Evolutionary conservation across 1,139 yeast genomes (phyloP).

Genomic region (Suhomyces yuchorum): DNA sequence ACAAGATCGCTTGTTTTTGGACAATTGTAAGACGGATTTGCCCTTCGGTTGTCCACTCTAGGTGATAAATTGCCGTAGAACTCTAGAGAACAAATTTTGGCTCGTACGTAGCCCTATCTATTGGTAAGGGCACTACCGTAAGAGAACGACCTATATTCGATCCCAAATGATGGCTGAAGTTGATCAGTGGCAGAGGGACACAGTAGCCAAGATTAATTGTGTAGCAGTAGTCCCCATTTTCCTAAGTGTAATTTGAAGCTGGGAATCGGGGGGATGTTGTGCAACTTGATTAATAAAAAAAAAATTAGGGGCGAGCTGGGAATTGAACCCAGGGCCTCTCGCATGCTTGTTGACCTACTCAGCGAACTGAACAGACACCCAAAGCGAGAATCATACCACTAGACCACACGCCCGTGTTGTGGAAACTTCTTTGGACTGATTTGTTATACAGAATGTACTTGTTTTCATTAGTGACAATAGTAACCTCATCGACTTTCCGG

Average conservation of each 20-base stretch:
- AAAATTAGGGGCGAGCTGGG: slow-evolving; percentile 23
- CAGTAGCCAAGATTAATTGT: too few species aligned
- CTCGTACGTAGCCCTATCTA: slow-evolving; percentile 6
- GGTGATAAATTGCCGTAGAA: slow-evolving; percentile 2
- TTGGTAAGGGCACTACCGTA: slow-evolving; percentile 2
- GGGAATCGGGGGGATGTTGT: too few species aligned
- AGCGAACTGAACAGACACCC: slow-evolving; percentile 14
- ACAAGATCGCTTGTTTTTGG: background rate
- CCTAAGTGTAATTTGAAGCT: too few species aligned
- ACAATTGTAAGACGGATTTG: background rate
- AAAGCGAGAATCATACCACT: slow-evolving; percentile 27
- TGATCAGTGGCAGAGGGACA: too few species aligned
- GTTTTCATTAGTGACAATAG: too few species aligned
- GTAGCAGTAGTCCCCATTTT: too few species aligned
- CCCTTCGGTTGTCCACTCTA: background rate
- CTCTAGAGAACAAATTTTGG: slow-evolving; percentile 3
- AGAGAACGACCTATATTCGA: background rate
- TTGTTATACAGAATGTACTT: too few species aligned
- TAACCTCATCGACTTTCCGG: too few species aligned
- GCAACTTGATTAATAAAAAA: slow-evolving; percentile 8
- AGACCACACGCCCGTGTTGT: slow-evolving; percentile 24
- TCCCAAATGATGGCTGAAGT: background rate
- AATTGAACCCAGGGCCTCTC: slow-evolving; percentile 28
- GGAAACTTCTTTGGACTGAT: too few species aligned
- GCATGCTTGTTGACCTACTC: slow-evolving; percentile 15